Conservation (phyloP, 2,329 filamentous ascomycete genomes). For the Furcasterigmium sp. region DNA sequence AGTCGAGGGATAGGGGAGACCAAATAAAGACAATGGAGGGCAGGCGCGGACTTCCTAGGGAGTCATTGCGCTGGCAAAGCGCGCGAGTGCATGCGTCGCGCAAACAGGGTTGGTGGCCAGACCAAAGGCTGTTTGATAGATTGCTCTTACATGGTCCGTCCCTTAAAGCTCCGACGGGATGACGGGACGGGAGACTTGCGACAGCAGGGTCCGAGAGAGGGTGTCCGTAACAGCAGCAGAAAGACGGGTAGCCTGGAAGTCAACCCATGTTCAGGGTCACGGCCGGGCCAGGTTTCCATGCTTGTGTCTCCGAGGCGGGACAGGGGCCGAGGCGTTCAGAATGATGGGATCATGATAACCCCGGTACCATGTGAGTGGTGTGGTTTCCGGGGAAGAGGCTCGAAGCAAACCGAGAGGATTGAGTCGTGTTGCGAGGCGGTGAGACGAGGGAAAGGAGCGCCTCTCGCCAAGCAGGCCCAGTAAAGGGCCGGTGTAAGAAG, state of each 20-base stretch:
- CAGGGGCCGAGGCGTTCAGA: no score
- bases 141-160: neutral
- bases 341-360: neutral
- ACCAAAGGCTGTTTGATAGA: neutral
- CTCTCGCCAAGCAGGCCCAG: constrained; percentile 10
- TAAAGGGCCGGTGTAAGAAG: neutral
- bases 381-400: neutral
- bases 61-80: neutral
- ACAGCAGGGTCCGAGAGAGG: neutral
- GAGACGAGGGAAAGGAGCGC: constrained; percentile 7
- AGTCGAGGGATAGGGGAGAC: neutral
- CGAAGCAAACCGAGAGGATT: neutral
- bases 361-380: neutral
- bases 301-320: no score
- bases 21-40: constrained; percentile 1
- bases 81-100: neutral
- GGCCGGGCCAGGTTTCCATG: neutral
- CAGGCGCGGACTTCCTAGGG: neutral
- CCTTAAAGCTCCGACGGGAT: constrained; percentile 5
- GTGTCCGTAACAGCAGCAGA: neutral
- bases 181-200: constrained; percentile 5
- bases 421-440: constrained; percentile 9
- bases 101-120: neutral
- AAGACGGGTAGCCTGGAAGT: neutral
- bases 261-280: neutral